These are phyloP conservation scores for Microdochium trichocladiopsis DNA, from an alignment of 2,329 filamentous ascomycete genomes.

Conservation along the genomic window DNA sequence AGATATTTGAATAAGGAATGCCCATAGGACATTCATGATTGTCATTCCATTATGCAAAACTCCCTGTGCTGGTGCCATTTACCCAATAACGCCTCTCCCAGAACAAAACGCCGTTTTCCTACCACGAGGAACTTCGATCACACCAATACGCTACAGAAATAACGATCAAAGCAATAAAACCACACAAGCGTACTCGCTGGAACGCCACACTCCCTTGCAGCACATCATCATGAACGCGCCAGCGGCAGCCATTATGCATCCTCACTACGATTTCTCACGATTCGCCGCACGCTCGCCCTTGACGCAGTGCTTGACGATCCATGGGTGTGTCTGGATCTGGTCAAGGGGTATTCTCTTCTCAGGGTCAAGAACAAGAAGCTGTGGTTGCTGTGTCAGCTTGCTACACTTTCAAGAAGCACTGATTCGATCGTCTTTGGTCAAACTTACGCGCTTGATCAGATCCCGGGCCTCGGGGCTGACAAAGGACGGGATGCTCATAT, in stretches of 20 bases:
- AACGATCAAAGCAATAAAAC: constrained; percentile 5
- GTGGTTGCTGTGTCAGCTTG: constrained; percentile 4
- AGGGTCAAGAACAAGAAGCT: constrained; percentile 86
- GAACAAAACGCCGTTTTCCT: constrained; percentile 2
- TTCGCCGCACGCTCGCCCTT: constrained; percentile 48
- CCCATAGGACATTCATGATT: constrained; percentile 5
- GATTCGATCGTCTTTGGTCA: not conserved
- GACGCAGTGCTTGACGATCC: constrained; percentile 93
- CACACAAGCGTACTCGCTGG: constrained; percentile 6
- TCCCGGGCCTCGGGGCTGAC: constrained; percentile 87
- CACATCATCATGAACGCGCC: not conserved
- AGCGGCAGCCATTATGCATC: not conserved
- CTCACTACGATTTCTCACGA: constrained; percentile 35
- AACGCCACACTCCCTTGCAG: not conserved
- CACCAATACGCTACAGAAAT: not conserved
- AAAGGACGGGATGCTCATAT: constrained; percentile 88
- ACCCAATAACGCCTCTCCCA: not conserved
- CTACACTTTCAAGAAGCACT: too few relatives aligned
- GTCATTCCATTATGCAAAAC: constrained; percentile 15
- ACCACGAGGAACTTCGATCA: not conserved
- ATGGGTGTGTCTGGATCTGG: constrained; percentile 82
- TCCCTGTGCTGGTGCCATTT: constrained; percentile 1
- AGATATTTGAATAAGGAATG: not conserved
- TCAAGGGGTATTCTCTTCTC: constrained; percentile 89
- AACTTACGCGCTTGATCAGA: constrained; percentile 77